These are phyloP conservation scores for Russula earlei DNA, from an alignment of 768 basidiomycete genomes.

Conservation along the genomic window DNA sequence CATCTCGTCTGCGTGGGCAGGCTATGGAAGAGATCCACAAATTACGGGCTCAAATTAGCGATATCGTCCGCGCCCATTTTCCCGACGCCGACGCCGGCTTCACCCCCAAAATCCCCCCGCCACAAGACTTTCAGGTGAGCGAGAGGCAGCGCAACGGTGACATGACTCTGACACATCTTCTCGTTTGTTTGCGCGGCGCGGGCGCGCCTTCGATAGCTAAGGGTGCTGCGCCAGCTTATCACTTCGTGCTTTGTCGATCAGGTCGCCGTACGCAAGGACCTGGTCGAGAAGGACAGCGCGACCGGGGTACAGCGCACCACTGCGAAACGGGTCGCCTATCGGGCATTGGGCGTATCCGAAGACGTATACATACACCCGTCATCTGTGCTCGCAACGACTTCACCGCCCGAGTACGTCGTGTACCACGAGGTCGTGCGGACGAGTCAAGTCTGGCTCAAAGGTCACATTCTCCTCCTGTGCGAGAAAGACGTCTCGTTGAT, in stretches of 20 bases:
- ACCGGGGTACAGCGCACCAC: constrained; percentile 63
- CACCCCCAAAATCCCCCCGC: constrained; percentile 59
- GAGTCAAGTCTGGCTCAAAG: constrained; percentile 68
- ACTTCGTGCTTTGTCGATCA: constrained; percentile 92
- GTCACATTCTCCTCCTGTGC: constrained; percentile 30
- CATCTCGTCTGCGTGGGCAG: constrained; percentile 31
- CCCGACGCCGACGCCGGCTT: constrained; percentile 53
- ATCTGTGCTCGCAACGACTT: constrained; percentile 55
- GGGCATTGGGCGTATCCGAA: constrained; percentile 66
- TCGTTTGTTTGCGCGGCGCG: too few relatives aligned
- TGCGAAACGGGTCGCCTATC: constrained; percentile 74
- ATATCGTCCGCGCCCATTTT: constrained; percentile 75
- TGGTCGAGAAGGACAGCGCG: constrained; percentile 48
- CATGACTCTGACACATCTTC: too few relatives aligned
- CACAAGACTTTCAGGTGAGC: constrained; percentile 68
- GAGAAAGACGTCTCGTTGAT: background rate
- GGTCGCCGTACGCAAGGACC: constrained; percentile 84
- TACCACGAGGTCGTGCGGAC: constrained; percentile 79
- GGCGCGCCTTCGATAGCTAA: constrained; percentile 54
- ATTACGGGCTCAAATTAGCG: constrained; percentile 78
- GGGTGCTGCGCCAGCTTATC: constrained; percentile 80
- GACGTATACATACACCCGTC: constrained; percentile 92
- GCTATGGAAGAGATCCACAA: constrained; percentile 99
- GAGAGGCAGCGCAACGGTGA: too few relatives aligned
- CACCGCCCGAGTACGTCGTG: constrained; percentile 81